A percentile compares a stretch with the other conserved stretches of the same genome.
Evolutionary conservation across 306 rosid species (phyloP).

Genomic region (Bauhinia variegata): DNA sequence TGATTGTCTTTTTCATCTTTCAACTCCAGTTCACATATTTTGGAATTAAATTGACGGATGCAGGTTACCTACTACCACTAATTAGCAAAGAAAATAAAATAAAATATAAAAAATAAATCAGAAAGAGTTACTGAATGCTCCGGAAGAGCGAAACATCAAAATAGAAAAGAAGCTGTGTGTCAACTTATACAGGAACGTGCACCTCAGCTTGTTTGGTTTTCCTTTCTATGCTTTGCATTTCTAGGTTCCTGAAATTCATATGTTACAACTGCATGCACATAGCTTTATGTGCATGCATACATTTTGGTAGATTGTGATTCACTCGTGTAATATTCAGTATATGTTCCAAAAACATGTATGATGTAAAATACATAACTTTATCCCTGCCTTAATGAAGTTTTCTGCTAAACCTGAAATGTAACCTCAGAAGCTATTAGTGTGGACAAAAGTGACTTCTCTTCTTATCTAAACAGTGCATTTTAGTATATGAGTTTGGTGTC

Average conservation of each 20-base stretch:
- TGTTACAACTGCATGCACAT: neutral
- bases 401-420: no score
- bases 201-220: neutral
- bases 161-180: neutral
- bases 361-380: conserved; percentile 5
- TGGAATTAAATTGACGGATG: neutral
- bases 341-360: neutral
- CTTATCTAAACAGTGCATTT: conserved; percentile 7
- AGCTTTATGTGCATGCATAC: neutral
- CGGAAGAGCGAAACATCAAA: no score
- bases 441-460: no score
- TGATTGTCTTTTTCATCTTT: conserved; percentile 37
- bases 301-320: neutral
- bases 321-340: neutral
- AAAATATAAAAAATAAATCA: no score
- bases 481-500: neutral
- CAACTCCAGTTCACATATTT: no score
- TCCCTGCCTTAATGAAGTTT: no score
- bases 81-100: no score
- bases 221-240: neutral
- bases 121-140: neutral
- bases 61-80: conserved; percentile 15
- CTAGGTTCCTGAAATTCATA: conserved; percentile 4
- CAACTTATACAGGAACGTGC: neutral
- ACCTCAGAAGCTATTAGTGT: no score